A percentile compares a stretch with the other conserved stretches of the same genome.
Conservation (phyloP, 208 protist species). For the Endotrypanum monterogeii region DNA sequence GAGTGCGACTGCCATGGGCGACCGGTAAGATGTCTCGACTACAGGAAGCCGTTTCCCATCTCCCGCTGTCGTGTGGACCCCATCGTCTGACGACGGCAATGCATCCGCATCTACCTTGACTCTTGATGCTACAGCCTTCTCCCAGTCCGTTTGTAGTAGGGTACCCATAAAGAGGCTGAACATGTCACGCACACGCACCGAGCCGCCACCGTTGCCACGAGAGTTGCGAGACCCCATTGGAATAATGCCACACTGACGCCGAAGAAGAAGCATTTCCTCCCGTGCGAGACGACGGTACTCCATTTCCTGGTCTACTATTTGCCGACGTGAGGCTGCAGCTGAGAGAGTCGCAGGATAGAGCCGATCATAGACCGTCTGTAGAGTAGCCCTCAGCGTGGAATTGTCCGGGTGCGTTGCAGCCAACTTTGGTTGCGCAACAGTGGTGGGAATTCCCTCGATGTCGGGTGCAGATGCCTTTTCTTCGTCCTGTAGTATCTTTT, state of each 20-base stretch:
- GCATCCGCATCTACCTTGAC: not conserved
- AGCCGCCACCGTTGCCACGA: not conserved
- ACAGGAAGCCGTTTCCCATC: conserved; percentile 7
- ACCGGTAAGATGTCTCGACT: conserved; percentile 59
- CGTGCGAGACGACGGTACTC: conserved; percentile 34
- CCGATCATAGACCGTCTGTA: conserved; percentile 62
- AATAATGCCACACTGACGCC: conserved; percentile 35
- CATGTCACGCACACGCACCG: conserved; percentile 5
- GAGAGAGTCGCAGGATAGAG: conserved; percentile 59
- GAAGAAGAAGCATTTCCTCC: conserved; percentile 50
- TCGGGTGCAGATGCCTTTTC: not conserved
- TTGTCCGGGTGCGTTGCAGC: conserved; percentile 3
- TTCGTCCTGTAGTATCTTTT: conserved; percentile 12
- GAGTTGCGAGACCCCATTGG: conserved; percentile 4
- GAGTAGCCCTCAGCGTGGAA: conserved; percentile 13
- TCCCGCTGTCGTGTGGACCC: not conserved
- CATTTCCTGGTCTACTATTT: conserved; percentile 42
- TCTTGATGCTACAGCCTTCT: not conserved
- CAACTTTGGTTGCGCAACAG: not conserved
- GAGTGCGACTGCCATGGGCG: conserved; percentile 60
- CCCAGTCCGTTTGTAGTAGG: conserved; percentile 41
- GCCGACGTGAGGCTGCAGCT: conserved; percentile 19
- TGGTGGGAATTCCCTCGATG: not conserved
- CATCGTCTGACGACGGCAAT: not conserved
- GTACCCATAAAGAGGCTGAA: conserved; percentile 64